Conservation (phyloP, 2,329 filamentous ascomycete genomes). For the Nemania diffusa region DNA sequence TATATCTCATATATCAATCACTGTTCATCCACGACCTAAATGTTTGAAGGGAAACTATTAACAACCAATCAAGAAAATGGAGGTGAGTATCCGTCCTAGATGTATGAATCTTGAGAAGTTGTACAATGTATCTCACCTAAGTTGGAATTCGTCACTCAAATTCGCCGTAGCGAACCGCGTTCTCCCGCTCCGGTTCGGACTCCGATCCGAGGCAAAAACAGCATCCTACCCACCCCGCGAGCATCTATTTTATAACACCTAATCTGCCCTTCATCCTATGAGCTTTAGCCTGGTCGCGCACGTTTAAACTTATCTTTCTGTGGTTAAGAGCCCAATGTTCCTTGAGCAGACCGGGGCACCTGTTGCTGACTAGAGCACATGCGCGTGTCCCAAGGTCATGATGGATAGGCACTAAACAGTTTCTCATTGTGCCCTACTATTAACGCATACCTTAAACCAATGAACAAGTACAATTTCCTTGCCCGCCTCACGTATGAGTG, state of each 20-base stretch:
- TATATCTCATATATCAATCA: not conserved
- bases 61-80: not conserved
- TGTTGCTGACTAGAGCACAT: too few relatives aligned
- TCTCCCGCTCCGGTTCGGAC: conserved; percentile 22
- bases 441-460: not conserved
- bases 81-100: not conserved
- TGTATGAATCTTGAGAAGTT: not conserved
- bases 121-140: not conserved
- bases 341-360: too few relatives aligned
- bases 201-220: not conserved
- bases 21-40: not conserved
- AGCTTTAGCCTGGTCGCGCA: not conserved
- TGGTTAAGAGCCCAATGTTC: too few relatives aligned
- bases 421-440: not conserved
- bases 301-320: not conserved
- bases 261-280: not conserved
- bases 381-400: too few relatives aligned
- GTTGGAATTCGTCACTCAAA: not conserved
- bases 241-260: not conserved
- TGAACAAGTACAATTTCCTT: not conserved
- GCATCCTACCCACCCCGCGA: not conserved
- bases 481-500: not conserved
- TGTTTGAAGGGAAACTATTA: not conserved
- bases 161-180: conserved; percentile 25
- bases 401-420: not conserved